Percentiles rank a stretch among this genome's conserved stretches.
Conservation (phyloP, 371 early-diverging fungal genomes). For the Mortierella sp. region DNA sequence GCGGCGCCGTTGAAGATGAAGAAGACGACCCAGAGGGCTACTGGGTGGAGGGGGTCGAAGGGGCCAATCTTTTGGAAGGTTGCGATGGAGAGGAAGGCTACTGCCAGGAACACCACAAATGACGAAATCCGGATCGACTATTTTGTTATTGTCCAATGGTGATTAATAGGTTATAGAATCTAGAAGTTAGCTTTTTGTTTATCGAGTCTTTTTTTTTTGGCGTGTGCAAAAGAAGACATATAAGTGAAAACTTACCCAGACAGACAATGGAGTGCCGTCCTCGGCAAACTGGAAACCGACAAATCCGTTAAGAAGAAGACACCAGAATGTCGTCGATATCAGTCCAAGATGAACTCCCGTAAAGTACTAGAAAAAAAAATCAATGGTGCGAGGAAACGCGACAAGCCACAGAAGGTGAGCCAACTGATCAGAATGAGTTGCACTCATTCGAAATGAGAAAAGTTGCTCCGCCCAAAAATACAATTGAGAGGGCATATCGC, state of each 20-base stretch:
- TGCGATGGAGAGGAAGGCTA: constrained; percentile 85
- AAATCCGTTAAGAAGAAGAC: constrained; percentile 94
- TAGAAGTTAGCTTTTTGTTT: not conserved
- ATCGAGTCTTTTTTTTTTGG: not conserved
- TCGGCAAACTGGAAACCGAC: constrained; percentile 97
- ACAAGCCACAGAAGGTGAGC: constrained; percentile 4
- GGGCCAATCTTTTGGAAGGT: constrained; percentile 82
- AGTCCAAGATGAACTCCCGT: constrained; percentile 88
- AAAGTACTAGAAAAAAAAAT: constrained; percentile 76
- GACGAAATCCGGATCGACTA: constrained; percentile 91
- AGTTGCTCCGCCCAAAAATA: too few relatives aligned
- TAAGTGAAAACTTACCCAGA: constrained; percentile 76
- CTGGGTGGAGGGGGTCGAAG: constrained; percentile 75
- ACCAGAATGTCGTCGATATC: constrained; percentile 90
- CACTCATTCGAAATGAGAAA: too few relatives aligned
- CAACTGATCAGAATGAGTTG: too few relatives aligned
- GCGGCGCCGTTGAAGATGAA: constrained; percentile 89
- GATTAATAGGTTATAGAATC: not conserved
- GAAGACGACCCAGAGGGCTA: constrained; percentile 88
- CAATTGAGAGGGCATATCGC: too few relatives aligned
- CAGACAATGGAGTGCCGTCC: constrained; percentile 92
- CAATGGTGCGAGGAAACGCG: not conserved
- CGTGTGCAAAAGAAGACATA: not conserved
- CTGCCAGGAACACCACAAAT: constrained; percentile 79
- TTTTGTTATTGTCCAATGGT: not conserved